phyloP scores from a whole-genome alignment of 768 basidiomycete species.

The Amanita rimosa region DNA sequence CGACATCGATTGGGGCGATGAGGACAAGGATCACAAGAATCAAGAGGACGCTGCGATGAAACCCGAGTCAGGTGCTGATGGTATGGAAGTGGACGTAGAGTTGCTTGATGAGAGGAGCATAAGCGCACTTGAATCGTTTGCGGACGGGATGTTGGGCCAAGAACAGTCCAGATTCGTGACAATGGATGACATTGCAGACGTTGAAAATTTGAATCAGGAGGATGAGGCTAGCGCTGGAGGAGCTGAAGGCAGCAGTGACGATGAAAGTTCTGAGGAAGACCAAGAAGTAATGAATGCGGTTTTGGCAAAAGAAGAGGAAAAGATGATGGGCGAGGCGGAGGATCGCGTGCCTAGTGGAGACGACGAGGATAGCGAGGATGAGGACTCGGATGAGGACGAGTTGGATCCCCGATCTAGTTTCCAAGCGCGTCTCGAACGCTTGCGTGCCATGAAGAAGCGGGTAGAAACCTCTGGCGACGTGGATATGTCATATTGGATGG shows the following conservation, averaged over 20 bases:
- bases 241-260: conserved; percentile 20
- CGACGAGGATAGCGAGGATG: conserved; percentile 23
- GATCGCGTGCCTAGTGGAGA: conserved; percentile 15
- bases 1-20: conserved; percentile 58
- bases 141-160: conserved; percentile 31
- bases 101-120: conserved; percentile 25
- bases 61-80: conserved; percentile 22
- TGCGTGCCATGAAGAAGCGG: conserved; percentile 20
- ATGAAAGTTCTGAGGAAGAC: conserved; percentile 18
- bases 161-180: conserved; percentile 38
- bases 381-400: conserved; percentile 24
- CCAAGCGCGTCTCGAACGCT: conserved; percentile 29
- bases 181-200: conserved; percentile 60
- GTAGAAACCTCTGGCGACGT: conserved; percentile 14
- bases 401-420: conserved; percentile 32
- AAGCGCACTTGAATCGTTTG: conserved; percentile 42
- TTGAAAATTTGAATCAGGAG: conserved; percentile 28
- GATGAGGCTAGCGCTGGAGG: conserved; percentile 14
- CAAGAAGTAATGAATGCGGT: conserved; percentile 15
- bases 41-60: conserved; percentile 21
- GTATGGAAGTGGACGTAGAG: conserved; percentile 60
- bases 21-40: conserved; percentile 16
- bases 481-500: conserved; percentile 19
- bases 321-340: conserved; percentile 34
- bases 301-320: conserved; percentile 26